Percentiles rank a stretch among this genome's conserved stretches.
phyloP scores from a whole-genome alignment of 441 rosid genomes.

The Populus hybrid region DNA sequence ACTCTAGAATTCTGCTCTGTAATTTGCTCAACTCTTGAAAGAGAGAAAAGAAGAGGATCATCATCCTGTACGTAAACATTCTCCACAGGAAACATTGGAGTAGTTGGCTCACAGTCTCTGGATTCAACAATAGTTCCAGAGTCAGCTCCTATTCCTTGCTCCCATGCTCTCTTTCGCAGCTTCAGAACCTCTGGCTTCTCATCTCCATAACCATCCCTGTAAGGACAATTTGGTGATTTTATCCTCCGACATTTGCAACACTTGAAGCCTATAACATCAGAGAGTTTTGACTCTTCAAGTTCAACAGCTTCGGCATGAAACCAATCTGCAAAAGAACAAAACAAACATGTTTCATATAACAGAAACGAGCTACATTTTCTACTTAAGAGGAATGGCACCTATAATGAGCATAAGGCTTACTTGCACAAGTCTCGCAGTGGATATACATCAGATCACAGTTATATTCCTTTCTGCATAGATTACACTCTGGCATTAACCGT shows the following conservation, averaged over 20 bases:
- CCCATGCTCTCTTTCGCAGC: conserved; percentile 30
- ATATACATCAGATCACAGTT: conserved; percentile 62
- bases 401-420: conserved; percentile 47
- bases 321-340: conserved; percentile 62
- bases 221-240: conserved; percentile 82
- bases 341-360: conserved; percentile 9
- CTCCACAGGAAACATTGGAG: conserved; percentile 44
- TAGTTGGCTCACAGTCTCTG: conserved; percentile 42
- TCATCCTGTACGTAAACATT: conserved; percentile 43
- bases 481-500: conserved; percentile 48
- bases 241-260: conserved; percentile 96
- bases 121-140: conserved; percentile 46
- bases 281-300: conserved; percentile 64
- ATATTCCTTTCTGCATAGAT: conserved; percentile 61
- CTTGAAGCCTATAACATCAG: conserved; percentile 82
- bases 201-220: conserved; percentile 39
- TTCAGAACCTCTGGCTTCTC: conserved; percentile 41
- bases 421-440: conserved; percentile 69
- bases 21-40: conserved; percentile 57
- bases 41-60: conserved; percentile 65
- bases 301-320: conserved; percentile 85
- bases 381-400: conserved; percentile 9
- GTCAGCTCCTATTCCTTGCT: conserved; percentile 40
- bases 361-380: background rate
- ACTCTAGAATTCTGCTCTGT: conserved; percentile 36